Percentiles rank a stretch among this genome's conserved stretches.
Conservation (phyloP, 2,329 filamentous ascomycete genomes). For the Berkeleyomyces rouxiae region DNA sequence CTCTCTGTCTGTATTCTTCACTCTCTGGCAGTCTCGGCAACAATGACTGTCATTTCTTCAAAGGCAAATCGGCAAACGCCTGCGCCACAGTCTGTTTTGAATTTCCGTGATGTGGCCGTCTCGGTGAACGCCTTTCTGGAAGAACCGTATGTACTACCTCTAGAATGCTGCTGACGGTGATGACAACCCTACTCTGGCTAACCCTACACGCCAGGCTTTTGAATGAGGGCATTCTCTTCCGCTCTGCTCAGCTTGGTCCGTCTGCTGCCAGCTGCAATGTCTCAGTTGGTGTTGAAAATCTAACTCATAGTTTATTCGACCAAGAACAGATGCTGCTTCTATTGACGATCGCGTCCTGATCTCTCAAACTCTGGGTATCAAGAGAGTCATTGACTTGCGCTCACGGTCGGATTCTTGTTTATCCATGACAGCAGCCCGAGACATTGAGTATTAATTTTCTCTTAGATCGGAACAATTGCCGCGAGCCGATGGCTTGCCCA, state of each 20-base stretch:
- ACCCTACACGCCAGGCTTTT: constrained; percentile 25
- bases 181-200: not conserved
- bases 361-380: constrained; percentile 42
- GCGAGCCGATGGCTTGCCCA: not conserved
- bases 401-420: constrained; percentile 38
- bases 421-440: not conserved
- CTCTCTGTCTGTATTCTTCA: not conserved
- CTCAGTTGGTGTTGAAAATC: not conserved
- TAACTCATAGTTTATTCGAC: not conserved
- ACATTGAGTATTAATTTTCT: not conserved
- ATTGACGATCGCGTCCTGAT: constrained; percentile 44
- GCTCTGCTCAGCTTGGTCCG: constrained; percentile 46
- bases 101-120: constrained; percentile 61
- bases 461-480: not conserved
- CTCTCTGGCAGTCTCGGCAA: no score
- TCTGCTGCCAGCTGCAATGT: not conserved
- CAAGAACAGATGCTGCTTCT: constrained; percentile 50
- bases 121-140: constrained; percentile 45
- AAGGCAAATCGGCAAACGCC: not conserved
- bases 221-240: constrained; percentile 47
- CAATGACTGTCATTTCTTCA: not conserved
- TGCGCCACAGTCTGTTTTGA: constrained; percentile 32
- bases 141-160: constrained; percentile 28
- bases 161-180: not conserved
- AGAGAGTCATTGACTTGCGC: constrained; percentile 62